Conservation (phyloP, 2,329 filamentous ascomycete species). For the Pestalotiopsis sp. region DNA sequence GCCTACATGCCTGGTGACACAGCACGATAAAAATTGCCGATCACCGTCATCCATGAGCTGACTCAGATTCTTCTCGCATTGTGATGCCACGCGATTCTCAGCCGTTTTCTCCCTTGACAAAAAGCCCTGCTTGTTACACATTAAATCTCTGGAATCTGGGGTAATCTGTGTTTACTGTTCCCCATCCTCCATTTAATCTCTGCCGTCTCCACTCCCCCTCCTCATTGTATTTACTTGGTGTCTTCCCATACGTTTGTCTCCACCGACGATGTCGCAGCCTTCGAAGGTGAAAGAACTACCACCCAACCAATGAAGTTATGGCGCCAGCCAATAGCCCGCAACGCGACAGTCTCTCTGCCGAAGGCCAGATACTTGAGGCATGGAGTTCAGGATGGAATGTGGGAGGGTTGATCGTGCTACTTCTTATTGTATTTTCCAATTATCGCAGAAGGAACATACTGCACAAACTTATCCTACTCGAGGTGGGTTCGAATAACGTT, state of each 20-base stretch:
- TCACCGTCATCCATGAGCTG: background rate
- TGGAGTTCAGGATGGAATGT: slow-evolving; percentile 21
- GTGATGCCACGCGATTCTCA: background rate
- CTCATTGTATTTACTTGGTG: background rate
- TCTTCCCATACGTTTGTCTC: background rate
- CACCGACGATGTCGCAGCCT: background rate
- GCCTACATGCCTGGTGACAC: background rate
- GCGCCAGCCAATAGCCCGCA: background rate
- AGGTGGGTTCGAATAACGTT: slow-evolving; percentile 32
- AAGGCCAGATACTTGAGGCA: background rate
- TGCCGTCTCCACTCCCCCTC: background rate
- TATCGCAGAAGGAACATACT: slow-evolving; percentile 48
- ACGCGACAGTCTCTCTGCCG: background rate
- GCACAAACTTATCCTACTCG: slow-evolving; percentile 51
- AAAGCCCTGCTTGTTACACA: background rate
- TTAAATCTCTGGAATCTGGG: background rate
- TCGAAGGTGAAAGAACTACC: background rate
- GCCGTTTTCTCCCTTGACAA: background rate
- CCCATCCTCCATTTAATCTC: background rate
- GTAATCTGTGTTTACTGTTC: background rate
- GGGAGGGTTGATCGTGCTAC: slow-evolving; percentile 49
- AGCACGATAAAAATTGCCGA: background rate
- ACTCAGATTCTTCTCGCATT: background rate
- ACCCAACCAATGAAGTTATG: background rate
- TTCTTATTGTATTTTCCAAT: slow-evolving; percentile 48